Percentiles rank a stretch among this genome's conserved stretches.
Evolutionary conservation across 768 basidiomycete genomes (phyloP).

Genomic region (Russula foetens): DNA sequence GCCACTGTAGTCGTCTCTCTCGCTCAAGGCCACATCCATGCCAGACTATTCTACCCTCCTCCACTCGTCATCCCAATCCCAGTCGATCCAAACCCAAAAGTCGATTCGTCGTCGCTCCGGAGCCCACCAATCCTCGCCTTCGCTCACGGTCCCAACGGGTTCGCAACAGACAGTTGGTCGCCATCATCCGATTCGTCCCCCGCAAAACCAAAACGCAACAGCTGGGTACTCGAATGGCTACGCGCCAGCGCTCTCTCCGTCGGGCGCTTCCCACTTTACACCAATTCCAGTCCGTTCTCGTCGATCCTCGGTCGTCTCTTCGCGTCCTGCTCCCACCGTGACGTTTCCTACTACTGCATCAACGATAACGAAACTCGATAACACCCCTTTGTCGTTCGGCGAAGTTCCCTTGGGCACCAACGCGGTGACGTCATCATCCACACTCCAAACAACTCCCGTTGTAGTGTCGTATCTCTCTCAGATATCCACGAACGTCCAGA

Average conservation of each 20-base stretch:
- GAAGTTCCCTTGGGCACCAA: neutral
- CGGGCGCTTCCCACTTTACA: constrained; percentile 4
- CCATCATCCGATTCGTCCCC: neutral
- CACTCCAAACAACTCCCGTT: neutral
- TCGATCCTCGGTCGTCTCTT: neutral
- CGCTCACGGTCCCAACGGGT: neutral
- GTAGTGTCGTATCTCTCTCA: neutral
- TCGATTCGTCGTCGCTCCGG: constrained; percentile 9
- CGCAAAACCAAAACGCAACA: neutral
- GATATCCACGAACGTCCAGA: neutral
- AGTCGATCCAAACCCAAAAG: neutral
- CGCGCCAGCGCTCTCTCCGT: neutral
- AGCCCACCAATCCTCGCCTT: neutral
- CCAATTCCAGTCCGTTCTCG: neutral
- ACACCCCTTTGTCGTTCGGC: neutral
- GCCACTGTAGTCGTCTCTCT: neutral
- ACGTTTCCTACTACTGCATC: neutral
- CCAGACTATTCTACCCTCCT: constrained; percentile 1
- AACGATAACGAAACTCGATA: neutral
- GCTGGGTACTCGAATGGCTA: neutral
- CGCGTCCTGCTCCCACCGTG: neutral
- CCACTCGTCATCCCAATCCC: neutral
- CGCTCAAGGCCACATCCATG: neutral
- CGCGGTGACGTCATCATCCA: neutral
- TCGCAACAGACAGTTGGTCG: neutral